Base-by-base conservation (phyloP, 2,329 filamentous ascomycete species). In the Phaeosphaeriaceae sp. region DNA sequence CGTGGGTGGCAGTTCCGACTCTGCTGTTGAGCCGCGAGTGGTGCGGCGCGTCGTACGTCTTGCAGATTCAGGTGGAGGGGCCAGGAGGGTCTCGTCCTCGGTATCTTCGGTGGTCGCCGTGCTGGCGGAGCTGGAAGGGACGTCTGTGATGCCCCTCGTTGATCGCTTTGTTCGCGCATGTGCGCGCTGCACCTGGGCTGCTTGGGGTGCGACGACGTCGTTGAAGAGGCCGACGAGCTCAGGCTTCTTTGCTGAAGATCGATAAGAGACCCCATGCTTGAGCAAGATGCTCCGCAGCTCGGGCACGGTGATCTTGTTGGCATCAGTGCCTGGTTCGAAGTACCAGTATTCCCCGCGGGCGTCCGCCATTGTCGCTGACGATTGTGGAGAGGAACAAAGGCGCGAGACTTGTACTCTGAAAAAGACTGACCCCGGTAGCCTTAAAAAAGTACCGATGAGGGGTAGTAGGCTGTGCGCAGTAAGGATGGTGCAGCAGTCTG, bases 241-340 rank as follows among this genome's bases (percentile, higher is more conserved):
- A 0, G 88, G 82, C 81, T 99, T 99, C 81, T 98, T 99, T 13
- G 95, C 93, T 4, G 89, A 93, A 0, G 92, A 89, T 5, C 93
- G 90, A 75, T 97, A 98, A 40, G 88, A 81, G 71, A 98, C 83
- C 74, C 93, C 91, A 80, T 99, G 92, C 65, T 88, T 90, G 71
- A 98, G 91, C 57, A 99, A 87, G 65, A 98, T 96, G 49, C 91
- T 94, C 70, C 95, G 91, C 68, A 99, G 83, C 47, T 91, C 90
- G 25, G 95, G 93, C 50, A 98, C 88, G 1, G 93, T 98, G 63
- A 98, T 86, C 63, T 86, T 87, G 73, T 85, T 85, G 20, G 95
- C 88, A 76, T 99, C 92, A 76, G 97, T 98, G 69, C 87, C 91
- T 54, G 91, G 86, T 73, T 93, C 88, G 31, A 98, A 88, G 76